A percentile compares a stretch with the other conserved stretches of the same genome.
Conservation (phyloP, 1,139 yeast genomes). For the Lodderomyces oxycetoniae region DNA sequence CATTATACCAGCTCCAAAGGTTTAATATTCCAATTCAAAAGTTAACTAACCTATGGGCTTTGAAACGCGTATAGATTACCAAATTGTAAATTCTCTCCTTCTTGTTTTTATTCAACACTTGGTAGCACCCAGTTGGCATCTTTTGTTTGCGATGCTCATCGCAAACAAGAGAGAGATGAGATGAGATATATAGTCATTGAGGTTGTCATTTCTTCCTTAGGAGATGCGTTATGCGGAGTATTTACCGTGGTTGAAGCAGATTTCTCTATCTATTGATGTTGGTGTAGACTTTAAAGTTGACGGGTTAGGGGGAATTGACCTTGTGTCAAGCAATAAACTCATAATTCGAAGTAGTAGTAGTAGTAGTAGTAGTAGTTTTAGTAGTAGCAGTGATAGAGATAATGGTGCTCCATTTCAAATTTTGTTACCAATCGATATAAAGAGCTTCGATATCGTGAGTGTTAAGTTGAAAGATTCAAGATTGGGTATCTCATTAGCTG, state of each 20-base stretch:
- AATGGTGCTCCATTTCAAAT: neutral
- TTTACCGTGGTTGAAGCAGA: conserved; percentile 35
- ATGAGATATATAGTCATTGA: too few relatives aligned
- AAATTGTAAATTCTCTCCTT: conserved; percentile 1
- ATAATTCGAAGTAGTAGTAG: too few relatives aligned
- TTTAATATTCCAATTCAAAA: too few relatives aligned
- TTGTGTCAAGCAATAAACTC: neutral
- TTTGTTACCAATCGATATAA: neutral
- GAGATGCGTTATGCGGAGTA: conserved; percentile 27
- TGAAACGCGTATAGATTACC: neutral
- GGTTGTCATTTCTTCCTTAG: too few relatives aligned
- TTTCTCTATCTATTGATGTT: neutral
- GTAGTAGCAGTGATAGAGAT: neutral
- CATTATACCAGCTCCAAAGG: too few relatives aligned
- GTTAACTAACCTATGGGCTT: neutral
- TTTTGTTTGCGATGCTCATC: too few relatives aligned
- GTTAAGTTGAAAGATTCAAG: neutral
- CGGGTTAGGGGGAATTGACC: neutral
- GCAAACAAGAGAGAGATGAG: too few relatives aligned
- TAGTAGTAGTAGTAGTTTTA: neutral
- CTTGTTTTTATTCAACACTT: too few relatives aligned
- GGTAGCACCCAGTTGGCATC: too few relatives aligned
- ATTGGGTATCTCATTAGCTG: neutral
- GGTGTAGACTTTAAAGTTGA: neutral
- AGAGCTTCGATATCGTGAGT: neutral